phyloP scores from a whole-genome alignment of 148 eudicot genomes.

The Pharnaceum exiguum region DNA sequence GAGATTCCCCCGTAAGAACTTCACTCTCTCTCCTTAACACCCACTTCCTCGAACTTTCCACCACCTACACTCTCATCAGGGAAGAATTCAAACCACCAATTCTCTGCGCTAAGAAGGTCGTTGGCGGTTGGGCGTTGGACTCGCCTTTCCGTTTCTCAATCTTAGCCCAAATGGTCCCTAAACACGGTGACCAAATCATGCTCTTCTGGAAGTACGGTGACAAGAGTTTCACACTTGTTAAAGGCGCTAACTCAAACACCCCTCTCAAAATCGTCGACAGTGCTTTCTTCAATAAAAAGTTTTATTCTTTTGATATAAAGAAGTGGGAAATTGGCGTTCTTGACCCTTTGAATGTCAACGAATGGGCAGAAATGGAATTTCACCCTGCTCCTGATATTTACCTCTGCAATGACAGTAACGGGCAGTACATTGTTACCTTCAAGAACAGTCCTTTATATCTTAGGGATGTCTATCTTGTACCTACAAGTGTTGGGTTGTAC shows the following conservation, averaged over 20 bases:
- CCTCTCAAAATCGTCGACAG: too few species aligned
- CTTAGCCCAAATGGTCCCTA: background rate
- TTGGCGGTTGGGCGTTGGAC: background rate
- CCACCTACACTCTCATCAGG: background rate
- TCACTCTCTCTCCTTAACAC: background rate
- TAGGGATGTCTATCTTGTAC: background rate
- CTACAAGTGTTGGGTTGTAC: background rate
- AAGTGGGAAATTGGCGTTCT: background rate
- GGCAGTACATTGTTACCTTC: background rate
- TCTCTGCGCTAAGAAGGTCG: slow-evolving; percentile 1
- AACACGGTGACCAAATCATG: too few species aligned
- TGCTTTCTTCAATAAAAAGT: too few species aligned
- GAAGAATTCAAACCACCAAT: background rate
- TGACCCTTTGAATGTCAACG: background rate
- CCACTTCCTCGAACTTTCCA: background rate
- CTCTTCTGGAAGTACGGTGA: too few species aligned
- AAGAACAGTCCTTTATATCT: background rate
- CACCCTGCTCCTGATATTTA: background rate
- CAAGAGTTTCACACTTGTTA: too few species aligned
- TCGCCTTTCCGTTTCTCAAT: background rate
- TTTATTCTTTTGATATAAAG: background rate
- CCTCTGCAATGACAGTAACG: background rate
- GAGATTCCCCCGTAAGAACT: background rate
- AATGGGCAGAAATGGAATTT: background rate
- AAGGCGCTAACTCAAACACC: too few species aligned